Conservation (phyloP, 139 green algal species). For the Limnomonas spitsbergensis region DNA sequence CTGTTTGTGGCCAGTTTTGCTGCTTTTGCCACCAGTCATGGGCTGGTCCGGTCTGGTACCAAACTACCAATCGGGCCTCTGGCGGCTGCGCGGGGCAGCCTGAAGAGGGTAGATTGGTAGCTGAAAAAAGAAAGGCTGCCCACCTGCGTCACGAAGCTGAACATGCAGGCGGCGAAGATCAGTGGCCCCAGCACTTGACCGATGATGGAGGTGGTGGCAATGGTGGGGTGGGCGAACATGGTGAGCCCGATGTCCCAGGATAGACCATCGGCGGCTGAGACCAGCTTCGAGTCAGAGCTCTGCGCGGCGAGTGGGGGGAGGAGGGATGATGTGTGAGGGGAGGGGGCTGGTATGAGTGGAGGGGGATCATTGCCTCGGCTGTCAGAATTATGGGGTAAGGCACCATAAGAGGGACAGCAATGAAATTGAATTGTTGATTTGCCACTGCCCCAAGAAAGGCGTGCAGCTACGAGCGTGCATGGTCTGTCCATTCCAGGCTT, state of each 20-base stretch:
- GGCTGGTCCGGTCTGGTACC: too few relatives aligned
- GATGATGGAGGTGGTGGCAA: constrained; percentile 60
- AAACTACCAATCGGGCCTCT: too few relatives aligned
- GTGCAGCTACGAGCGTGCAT: too few relatives aligned
- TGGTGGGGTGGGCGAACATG: constrained; percentile 76
- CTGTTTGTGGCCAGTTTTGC: too few relatives aligned
- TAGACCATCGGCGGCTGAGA: background rate
- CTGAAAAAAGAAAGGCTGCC: background rate
- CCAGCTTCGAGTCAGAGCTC: background rate
- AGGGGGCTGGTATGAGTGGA: background rate
- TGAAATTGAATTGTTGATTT: too few relatives aligned
- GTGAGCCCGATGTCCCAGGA: background rate
- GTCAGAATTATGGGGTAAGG: too few relatives aligned
- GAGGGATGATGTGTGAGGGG: background rate
- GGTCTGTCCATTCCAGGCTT: too few relatives aligned
- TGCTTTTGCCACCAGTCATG: too few relatives aligned
- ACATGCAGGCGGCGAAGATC: constrained; percentile 91
- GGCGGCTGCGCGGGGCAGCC: too few relatives aligned
- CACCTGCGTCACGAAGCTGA: constrained; percentile 72
- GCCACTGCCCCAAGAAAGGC: too few relatives aligned
- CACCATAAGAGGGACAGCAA: too few relatives aligned
- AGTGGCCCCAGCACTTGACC: constrained; percentile 74
- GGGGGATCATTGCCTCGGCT: background rate
- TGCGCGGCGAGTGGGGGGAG: background rate
- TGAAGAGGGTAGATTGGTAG: too few relatives aligned